Evolutionary conservation across 225 moss, liverwort and hornwort genomes (phyloP).

Genomic region (Physcomitrellopsis africana): DNA sequence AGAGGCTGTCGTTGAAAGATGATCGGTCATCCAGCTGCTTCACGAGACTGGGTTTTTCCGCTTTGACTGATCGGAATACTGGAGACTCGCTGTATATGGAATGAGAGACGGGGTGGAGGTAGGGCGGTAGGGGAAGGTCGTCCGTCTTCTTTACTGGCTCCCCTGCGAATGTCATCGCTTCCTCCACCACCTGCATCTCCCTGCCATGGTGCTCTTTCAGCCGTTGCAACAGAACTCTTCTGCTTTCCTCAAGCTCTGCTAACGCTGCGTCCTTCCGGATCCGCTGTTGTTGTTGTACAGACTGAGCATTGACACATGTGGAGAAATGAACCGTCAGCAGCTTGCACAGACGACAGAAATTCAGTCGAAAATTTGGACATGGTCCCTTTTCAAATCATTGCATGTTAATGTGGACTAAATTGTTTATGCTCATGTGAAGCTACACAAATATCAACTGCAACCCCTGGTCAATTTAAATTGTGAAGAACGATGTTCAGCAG

Average conservation of each 20-base stretch:
- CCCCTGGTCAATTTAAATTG: too few relatives aligned
- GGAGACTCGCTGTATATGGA: constrained; percentile 52
- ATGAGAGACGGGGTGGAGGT: constrained; percentile 61
- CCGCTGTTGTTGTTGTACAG: constrained; percentile 88
- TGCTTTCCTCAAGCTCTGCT: constrained; percentile 88
- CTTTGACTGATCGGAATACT: constrained; percentile 44
- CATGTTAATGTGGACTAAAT: too few relatives aligned
- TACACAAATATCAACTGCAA: too few relatives aligned
- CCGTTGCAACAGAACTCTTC: constrained; percentile 67
- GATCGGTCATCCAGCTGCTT: constrained; percentile 44
- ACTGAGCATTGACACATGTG: constrained; percentile 38
- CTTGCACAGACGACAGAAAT: too few relatives aligned
- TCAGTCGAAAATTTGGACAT: too few relatives aligned
- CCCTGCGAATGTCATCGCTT: constrained; percentile 91
- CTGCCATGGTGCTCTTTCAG: constrained; percentile 85
- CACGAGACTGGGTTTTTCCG: constrained; percentile 33
- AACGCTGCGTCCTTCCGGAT: constrained; percentile 81
- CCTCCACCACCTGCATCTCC: constrained; percentile 88
- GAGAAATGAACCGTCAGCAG: too few relatives aligned
- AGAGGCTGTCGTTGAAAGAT: constrained; percentile 47
- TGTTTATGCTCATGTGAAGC: too few relatives aligned
- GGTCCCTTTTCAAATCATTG: background rate
- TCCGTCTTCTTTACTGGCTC: constrained; percentile 89
- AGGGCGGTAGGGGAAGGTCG: constrained; percentile 89
- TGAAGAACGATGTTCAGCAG: too few relatives aligned